phyloP scores from a whole-genome alignment of 768 basidiomycete genomes.

The Chlorophyllum brunneum region DNA sequence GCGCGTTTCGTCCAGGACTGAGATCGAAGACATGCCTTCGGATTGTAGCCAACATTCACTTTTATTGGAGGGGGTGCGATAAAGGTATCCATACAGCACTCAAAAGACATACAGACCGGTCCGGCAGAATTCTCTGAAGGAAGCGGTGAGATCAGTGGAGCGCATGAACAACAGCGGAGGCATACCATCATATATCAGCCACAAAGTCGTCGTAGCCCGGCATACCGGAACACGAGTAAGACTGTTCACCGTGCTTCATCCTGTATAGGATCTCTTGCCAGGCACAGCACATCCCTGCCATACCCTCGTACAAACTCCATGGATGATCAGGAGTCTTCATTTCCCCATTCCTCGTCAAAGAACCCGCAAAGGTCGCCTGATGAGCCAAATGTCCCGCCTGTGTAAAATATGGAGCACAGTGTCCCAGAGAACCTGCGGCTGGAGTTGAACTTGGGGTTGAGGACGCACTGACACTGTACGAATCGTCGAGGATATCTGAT shows the following conservation, averaged over 20 bases:
- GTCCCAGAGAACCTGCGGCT: background rate
- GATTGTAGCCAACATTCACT: too few species aligned
- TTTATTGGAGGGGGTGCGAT: too few species aligned
- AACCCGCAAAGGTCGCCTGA: constrained; percentile 33
- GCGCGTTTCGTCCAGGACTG: too few species aligned
- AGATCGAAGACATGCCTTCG: too few species aligned
- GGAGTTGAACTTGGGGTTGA: constrained; percentile 3
- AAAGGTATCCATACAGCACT: too few species aligned
- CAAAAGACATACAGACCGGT: too few species aligned
- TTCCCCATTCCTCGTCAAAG: constrained; percentile 31
- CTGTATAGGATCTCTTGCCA: constrained; percentile 43
- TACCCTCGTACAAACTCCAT: constrained; percentile 56
- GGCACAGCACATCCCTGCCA: constrained; percentile 55
- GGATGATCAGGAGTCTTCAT: constrained; percentile 48
- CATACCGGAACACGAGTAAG: constrained; percentile 26
- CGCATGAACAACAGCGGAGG: background rate
- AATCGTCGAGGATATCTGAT: constrained; percentile 38
- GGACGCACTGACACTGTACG: background rate
- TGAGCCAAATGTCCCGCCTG: constrained; percentile 47
- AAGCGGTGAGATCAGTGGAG: too few species aligned
- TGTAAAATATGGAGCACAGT: constrained; percentile 24
- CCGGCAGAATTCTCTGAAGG: too few species aligned
- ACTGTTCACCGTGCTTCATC: constrained; percentile 18
- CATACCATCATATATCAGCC: background rate
- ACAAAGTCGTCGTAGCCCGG: constrained; percentile 39